These are phyloP conservation scores for Starmerella sp. DNA, from an alignment of 805 yeast species.

Conservation along the genomic window DNA sequence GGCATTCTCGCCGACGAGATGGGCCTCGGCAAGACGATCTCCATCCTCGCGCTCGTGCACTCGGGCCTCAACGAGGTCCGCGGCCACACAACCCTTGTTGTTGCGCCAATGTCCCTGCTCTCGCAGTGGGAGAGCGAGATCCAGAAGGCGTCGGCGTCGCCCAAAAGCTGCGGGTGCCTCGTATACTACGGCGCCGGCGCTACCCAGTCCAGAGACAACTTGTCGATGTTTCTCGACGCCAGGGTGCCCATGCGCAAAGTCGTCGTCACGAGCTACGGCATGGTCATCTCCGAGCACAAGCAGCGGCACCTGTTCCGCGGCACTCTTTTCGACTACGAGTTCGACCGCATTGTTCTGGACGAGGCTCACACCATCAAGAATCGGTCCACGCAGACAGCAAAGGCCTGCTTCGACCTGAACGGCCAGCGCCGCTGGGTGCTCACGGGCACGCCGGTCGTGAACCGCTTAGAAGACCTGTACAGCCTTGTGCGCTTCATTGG, in stretches of 20 bases:
- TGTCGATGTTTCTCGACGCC: constrained; percentile 36
- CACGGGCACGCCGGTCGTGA: constrained; percentile 90
- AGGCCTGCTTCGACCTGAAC: constrained; percentile 55
- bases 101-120: constrained; percentile 85
- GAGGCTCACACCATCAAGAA: constrained; percentile 88
- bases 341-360: constrained; percentile 67
- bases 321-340: constrained; percentile 52
- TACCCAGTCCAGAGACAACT: constrained; percentile 1
- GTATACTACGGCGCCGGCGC: constrained; percentile 65
- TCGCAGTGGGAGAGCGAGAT: constrained; percentile 87
- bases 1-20: constrained; percentile 93
- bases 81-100: constrained; percentile 45
- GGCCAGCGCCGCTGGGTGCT: constrained; percentile 69
- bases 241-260: constrained; percentile 46
- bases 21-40: constrained; percentile 92
- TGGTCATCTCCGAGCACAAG: constrained; percentile 65
- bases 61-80: constrained; percentile 32
- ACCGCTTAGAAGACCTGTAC: constrained; percentile 74
- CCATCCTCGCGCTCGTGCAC: constrained; percentile 62
- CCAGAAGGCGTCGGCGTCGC: constrained; percentile 34
- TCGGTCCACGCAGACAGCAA: constrained; percentile 64
- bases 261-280: constrained; percentile 78
- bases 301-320: constrained; percentile 27
- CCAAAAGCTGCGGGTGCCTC: constrained; percentile 25
- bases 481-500: constrained; percentile 62